phyloP scores from a whole-genome alignment of 169 alveolate genomes.

The Plasmodium coatneyi region DNA sequence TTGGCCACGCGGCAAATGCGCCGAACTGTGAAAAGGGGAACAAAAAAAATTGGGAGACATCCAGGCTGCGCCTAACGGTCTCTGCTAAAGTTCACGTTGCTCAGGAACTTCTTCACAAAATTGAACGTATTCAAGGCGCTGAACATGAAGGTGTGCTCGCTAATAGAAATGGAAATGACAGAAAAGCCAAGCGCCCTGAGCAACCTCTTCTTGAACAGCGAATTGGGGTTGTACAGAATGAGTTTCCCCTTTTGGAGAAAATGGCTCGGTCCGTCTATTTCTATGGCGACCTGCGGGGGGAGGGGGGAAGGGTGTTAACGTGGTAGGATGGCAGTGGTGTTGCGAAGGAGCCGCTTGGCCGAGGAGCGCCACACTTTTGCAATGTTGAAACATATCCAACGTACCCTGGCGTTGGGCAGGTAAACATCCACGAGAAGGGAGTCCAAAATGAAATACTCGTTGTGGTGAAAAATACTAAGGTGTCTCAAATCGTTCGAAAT shows the following conservation, averaged over 20 bases:
- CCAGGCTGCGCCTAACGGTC: not conserved
- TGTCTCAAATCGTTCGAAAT: conserved; percentile 43
- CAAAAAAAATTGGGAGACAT: not conserved
- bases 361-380: too few species aligned
- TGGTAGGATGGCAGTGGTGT: not conserved
- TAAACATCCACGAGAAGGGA: conserved; percentile 51
- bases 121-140: conserved; percentile 22
- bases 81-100: conserved; percentile 10
- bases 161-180: conserved; percentile 38
- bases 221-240: conserved; percentile 44
- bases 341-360: too few species aligned
- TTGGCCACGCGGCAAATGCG: not conserved
- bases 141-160: conserved; percentile 59
- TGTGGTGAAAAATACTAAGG: conserved; percentile 30
- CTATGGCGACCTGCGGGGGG: conserved; percentile 24
- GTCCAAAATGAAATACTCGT: conserved; percentile 47
- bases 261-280: conserved; percentile 69
- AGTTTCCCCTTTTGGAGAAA: conserved; percentile 38
- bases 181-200: conserved; percentile 46
- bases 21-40: not conserved
- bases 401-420: conserved; percentile 35
- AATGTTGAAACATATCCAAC: not conserved
- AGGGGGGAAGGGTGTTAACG: not conserved
- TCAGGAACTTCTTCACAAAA: conserved; percentile 10
- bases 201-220: conserved; percentile 54